Base-by-base conservation (phyloP, 169 alveolate genomes). In the Cryptosporidium canis region DNA sequence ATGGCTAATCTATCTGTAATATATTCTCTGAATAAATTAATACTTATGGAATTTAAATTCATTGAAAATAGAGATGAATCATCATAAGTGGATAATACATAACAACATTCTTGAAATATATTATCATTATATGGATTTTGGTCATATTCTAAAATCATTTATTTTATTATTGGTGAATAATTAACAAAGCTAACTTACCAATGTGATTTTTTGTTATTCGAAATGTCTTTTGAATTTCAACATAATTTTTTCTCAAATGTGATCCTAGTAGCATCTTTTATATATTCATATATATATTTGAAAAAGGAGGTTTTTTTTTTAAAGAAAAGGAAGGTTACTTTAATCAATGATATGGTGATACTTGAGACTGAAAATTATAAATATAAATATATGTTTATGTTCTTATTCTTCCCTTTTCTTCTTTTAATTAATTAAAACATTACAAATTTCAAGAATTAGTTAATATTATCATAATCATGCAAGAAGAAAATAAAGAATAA, bases 81-180 rank as follows among this genome's bases (percentile, higher is more conserved):
- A 27, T 77, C 65, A 77, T 77, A 77, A 27, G 47, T 77, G n/a
- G 85, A 77, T 58, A 77, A 43, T 56, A 77, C 72, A 58, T 56
- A 77, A 43, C 39, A 39, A 37, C 85, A 77, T 56, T 77, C 85
- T 43, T 55, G 85, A 41, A 77, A 77, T 37, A 77, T 39, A 58
- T 31, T 21, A 24, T 77, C 72, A 58, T 37, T 43, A 11, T 37
- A 70, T 29, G 64, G 21, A 14, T 61, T 61, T 43, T 77, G 70
- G 18, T 77, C 85, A n/a, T 77, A 77, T 11, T 77, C 85, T 37
- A 43, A 27, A 43, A 66, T 58, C 16, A 51, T 51, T 29, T 11
- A 35, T 53, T 12, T 16, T 7, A 35, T 14, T 53, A 56, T 6
- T 43, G 1, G 0, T 24, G 21, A 33, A 48, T 45, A 16, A 14